Percentiles rank a stretch among this genome's conserved stretches.
Conservation (phyloP, 352 stramenopile genomes). For the Pythium aphanidermatum region DNA sequence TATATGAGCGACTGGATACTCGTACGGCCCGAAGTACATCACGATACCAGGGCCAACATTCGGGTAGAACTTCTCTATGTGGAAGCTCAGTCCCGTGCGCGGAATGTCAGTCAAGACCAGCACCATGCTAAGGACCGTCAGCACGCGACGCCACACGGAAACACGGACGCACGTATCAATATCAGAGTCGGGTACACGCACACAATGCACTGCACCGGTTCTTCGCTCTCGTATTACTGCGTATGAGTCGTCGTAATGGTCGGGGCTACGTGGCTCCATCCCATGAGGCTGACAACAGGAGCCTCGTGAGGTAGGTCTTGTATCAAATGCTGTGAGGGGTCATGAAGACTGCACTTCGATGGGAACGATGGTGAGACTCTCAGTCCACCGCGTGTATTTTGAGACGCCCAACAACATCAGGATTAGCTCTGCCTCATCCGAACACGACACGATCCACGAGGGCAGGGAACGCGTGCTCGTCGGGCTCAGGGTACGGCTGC, state of each 20-base stretch:
- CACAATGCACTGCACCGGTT: too few species aligned
- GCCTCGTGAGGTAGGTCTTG: too few species aligned
- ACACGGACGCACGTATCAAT: slow-evolving; percentile 9
- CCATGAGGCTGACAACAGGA: too few species aligned
- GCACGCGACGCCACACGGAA: not conserved
- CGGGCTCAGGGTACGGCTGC: slow-evolving; percentile 41
- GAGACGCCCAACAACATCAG: too few species aligned
- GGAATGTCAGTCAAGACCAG: slow-evolving; percentile 2
- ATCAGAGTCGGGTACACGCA: not conserved
- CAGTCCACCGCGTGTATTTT: too few species aligned
- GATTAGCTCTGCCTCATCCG: too few species aligned
- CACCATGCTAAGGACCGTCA: slow-evolving; percentile 1
- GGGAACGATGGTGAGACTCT: too few species aligned
- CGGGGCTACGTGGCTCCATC: too few species aligned
- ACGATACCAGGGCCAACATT: not conserved
- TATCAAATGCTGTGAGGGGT: too few species aligned
- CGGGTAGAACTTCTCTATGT: not conserved
- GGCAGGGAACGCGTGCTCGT: slow-evolving; percentile 59
- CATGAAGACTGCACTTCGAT: too few species aligned
- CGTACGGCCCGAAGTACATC: slow-evolving; percentile 12
- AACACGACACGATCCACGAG: slow-evolving; percentile 56
- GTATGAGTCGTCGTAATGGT: too few species aligned
- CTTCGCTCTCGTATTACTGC: too few species aligned
- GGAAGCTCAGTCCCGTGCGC: not conserved
- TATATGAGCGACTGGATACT: slow-evolving; percentile 8